Percentiles rank a stretch among this genome's conserved stretches.
These are phyloP conservation scores for Somion occarium DNA, from an alignment of 1,284 basidiomycete species.

Conservation along the genomic window DNA sequence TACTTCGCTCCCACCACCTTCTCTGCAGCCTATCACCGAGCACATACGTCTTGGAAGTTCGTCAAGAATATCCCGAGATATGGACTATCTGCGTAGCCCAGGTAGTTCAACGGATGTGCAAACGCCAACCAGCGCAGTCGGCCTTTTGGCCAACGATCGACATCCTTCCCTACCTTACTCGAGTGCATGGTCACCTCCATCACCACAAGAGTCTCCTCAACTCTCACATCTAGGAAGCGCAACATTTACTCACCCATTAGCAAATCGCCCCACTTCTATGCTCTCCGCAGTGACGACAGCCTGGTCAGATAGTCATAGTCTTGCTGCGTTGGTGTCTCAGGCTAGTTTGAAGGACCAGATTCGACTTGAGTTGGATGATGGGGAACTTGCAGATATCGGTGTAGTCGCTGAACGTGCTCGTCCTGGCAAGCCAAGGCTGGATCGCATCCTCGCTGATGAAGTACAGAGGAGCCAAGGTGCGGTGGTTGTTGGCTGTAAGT, in stretches of 20 bases:
- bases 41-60: conserved; percentile 1
- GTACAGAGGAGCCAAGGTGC: conserved; percentile 51
- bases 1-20: background rate
- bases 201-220: background rate
- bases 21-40: background rate
- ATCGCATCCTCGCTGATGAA: conserved; percentile 64
- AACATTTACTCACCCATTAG: background rate
- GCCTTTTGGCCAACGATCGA: conserved; percentile 11
- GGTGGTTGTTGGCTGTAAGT: conserved; percentile 67
- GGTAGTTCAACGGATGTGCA: conserved; percentile 1
- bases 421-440: conserved; percentile 72
- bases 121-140: conserved; percentile 20
- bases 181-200: background rate
- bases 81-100: conserved; percentile 1
- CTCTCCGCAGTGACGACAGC: conserved; percentile 13
- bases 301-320: conserved; percentile 26
- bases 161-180: background rate
- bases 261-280: background rate
- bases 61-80: background rate
- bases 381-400: conserved; percentile 65
- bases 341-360: conserved; percentile 25
- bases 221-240: background rate
- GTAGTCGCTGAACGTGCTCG: conserved; percentile 66
- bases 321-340: conserved; percentile 24
- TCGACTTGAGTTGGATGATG: conserved; percentile 55